These are phyloP conservation scores for Trichosporon sp. DNA, from an alignment of 1,284 basidiomycete genomes.

Conservation along the genomic window DNA sequence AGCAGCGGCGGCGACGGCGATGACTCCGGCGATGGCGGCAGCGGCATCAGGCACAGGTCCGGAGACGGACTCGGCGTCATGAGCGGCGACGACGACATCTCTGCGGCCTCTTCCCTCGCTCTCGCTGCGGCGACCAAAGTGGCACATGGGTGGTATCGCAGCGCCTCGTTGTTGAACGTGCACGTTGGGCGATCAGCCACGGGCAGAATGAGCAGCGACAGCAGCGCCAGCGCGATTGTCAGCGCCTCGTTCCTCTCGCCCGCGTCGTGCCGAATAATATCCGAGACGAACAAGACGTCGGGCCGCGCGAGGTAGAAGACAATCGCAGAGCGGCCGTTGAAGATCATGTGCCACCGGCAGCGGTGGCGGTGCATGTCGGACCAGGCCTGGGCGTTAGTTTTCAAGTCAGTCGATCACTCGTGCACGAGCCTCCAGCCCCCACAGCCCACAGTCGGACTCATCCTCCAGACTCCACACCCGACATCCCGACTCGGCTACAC, in stretches of 20 bases:
- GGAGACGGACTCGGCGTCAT: no score
- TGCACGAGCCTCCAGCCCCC: no score
- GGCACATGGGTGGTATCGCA: neutral
- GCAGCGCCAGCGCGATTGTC: neutral
- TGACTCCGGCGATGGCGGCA: no score
- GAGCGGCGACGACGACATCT: neutral
- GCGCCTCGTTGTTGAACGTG: constrained; percentile 1
- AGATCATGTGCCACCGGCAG: constrained; percentile 9
- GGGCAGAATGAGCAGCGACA: neutral
- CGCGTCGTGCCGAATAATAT: constrained; percentile 5
- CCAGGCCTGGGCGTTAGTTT: constrained; percentile 9
- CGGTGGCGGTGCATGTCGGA: constrained; percentile 9
- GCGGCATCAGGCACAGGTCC: no score
- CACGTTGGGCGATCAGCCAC: neutral
- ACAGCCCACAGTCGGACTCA: no score
- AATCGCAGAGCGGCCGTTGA: constrained; percentile 6
- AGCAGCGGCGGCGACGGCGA: no score
- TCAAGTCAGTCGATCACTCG: no score
- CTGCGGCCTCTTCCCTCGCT: neutral
- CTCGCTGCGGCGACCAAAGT: no score
- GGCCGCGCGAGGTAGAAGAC: constrained; percentile 13
- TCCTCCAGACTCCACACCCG: no score
- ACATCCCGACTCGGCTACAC: no score
- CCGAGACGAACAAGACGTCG: constrained; percentile 6
- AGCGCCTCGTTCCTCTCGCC: neutral